Evolutionary conservation across 2,329 filamentous ascomycete genomes (phyloP).

Genomic region (Penicillium verrucosum): DNA sequence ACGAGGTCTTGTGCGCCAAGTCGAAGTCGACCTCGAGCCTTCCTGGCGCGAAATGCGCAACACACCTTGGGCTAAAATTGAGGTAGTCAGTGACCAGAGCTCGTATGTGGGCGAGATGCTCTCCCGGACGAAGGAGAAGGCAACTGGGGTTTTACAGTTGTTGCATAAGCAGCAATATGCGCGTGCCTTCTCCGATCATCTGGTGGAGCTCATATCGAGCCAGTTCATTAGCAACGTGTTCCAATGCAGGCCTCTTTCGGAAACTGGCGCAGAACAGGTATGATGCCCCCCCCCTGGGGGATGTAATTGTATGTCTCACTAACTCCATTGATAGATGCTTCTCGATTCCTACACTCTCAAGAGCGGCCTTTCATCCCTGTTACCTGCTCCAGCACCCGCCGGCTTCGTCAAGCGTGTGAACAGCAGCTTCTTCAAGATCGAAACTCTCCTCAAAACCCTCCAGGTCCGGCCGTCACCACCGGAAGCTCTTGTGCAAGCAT

Average conservation of each 20-base stretch:
- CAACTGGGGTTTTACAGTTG: conserved; percentile 70
- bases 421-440: conserved; percentile 77
- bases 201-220: conserved; percentile 82
- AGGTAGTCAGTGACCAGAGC: conserved; percentile 89
- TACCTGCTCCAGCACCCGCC: conserved; percentile 56
- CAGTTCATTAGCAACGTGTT: conserved; percentile 81
- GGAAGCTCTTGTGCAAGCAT: conserved; percentile 92
- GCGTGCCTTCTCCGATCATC: conserved; percentile 87
- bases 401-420: conserved; percentile 83
- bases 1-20: conserved; percentile 74
- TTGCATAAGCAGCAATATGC: conserved; percentile 91
- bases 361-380: conserved; percentile 47
- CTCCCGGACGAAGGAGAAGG: conserved; percentile 66
- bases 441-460: conserved; percentile 90
- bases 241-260: conserved; percentile 84
- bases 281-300: conserved; percentile 9
- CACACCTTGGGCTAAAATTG: conserved; percentile 90
- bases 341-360: conserved; percentile 79
- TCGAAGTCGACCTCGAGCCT: conserved; percentile 77
- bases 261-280: conserved; percentile 90
- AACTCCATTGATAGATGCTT: conserved; percentile 64
- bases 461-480: conserved; percentile 89
- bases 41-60: conserved; percentile 97
- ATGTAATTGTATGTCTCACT: background rate
- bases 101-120: conserved; percentile 83